These are phyloP conservation scores for Pseudogymnoascus verrucosus DNA, from an alignment of 2,329 filamentous ascomycete genomes.

Conservation along the genomic window DNA sequence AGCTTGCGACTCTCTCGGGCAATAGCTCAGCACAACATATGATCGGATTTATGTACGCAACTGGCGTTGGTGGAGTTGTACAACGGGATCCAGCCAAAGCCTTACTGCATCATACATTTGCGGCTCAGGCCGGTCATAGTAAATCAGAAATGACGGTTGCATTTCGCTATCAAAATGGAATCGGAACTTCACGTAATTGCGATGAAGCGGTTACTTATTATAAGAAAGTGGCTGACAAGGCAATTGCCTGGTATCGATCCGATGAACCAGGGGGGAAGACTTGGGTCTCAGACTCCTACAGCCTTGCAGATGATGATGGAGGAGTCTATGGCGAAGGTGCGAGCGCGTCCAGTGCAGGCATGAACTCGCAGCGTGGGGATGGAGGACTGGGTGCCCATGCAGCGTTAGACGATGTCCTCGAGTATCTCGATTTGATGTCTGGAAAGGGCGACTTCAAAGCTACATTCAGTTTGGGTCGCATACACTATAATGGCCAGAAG, in stretches of 20 bases:
- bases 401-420: conserved; percentile 84
- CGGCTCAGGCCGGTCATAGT: conserved; percentile 73
- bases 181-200: conserved; percentile 79
- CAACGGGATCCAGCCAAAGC: conserved; percentile 84
- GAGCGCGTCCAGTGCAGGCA: conserved; percentile 78
- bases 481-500: conserved; percentile 62
- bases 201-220: conserved; percentile 82
- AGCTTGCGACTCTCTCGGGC: conserved; percentile 66
- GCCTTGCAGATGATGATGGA: conserved; percentile 82
- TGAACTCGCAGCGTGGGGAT: conserved; percentile 66
- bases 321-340: conserved; percentile 94
- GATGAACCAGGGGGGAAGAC: conserved; percentile 82
- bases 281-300: conserved; percentile 70
- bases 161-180: conserved; percentile 76
- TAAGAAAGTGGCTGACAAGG: conserved; percentile 88
- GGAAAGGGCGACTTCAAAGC: conserved; percentile 65
- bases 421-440: conserved; percentile 73
- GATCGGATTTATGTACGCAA: conserved; percentile 92
- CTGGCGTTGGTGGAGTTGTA: conserved; percentile 75
- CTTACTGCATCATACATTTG: conserved; percentile 89
- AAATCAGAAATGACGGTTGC: conserved; percentile 90
- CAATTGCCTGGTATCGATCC: conserved; percentile 76
- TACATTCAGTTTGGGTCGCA: conserved; percentile 59
- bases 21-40: conserved; percentile 94
- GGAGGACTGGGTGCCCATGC: conserved; percentile 74